Base-by-base conservation (phyloP, 2,329 filamentous ascomycete genomes). In the Arthroderma sp. region DNA sequence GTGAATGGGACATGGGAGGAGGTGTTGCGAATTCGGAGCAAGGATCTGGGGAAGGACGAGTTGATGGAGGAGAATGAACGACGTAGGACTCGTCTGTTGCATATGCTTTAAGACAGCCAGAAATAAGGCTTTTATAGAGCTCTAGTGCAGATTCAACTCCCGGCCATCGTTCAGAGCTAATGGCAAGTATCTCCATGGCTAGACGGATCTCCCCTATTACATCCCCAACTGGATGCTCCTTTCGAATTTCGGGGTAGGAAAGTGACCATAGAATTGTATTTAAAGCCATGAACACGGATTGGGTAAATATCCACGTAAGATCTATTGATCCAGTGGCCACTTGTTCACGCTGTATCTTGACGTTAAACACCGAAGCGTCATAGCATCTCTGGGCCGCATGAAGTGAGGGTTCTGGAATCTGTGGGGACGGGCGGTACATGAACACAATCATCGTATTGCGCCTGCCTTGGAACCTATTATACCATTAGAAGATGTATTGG, bases 251-350 rank as follows among this genome's bases (percentile, higher is more conserved):
- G 2, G 85, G 80, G 66, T 95, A 96, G 0, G 91, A 95, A 6
- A 95, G 80, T 1, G 87, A 83, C 93, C 93, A 98, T 0, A 98
- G 79, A 54, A 96, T 81, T 4, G 88, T 91, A 67, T 95, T 96
- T 58, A 97, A 80, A 3, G 88, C 84, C 83, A 94, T 93, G 74
- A 94, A 96, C 41, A 97, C 80, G 19, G 86, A 84, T 59, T 95
- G 80, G 0, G 95, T 82, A 66, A 95, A 95, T 44, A 95, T 85
- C 91, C 91, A 97, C 0, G 91, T 96, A 60, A 96, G 78, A 67
- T 96, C 91, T 9, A 93, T 82, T 21, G 83, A 84, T 13, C 81
- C 80, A 15, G 80, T 83, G 62, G 85, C 81, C 66, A 95, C 86
- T 70, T 95, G 90, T 65, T 86, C 84, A 67, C 82, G 83, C 47